phyloP scores from a whole-genome alignment of 1,284 basidiomycete genomes.

The Retiboletus fuscus region DNA sequence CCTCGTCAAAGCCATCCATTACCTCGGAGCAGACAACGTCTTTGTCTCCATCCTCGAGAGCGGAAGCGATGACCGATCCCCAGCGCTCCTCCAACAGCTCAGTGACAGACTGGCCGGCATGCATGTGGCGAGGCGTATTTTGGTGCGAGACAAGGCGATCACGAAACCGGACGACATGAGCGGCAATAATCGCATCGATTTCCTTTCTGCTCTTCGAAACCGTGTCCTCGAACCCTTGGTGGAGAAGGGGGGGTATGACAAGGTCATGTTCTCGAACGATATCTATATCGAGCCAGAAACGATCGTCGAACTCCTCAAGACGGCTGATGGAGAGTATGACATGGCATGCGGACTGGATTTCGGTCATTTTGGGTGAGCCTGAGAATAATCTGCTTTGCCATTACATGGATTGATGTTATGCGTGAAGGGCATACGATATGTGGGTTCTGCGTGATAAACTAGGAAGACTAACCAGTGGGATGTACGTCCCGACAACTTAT shows the following conservation, averaged over 20 bases:
- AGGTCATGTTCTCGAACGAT: slow-evolving; percentile 65
- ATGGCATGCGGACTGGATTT: slow-evolving; percentile 69
- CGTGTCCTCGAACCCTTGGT: slow-evolving; percentile 58
- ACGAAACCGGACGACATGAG: slow-evolving; percentile 25
- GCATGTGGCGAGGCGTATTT: slow-evolving; percentile 33
- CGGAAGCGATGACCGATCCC: slow-evolving; percentile 56
- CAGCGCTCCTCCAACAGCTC: slow-evolving; percentile 29
- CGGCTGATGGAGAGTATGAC: slow-evolving; percentile 61
- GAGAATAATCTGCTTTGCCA: not conserved
- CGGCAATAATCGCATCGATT: slow-evolving; percentile 52
- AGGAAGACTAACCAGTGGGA: slow-evolving; percentile 32
- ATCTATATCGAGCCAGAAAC: slow-evolving; percentile 60
- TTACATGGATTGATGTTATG: slow-evolving; percentile 6
- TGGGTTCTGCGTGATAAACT: slow-evolving; percentile 42
- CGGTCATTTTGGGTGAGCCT: slow-evolving; percentile 50
- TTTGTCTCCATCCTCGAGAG: slow-evolving; percentile 70
- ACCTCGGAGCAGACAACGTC: slow-evolving; percentile 62
- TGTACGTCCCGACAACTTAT: slow-evolving; percentile 21
- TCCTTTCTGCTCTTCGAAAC: slow-evolving; percentile 60
- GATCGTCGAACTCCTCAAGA: slow-evolving; percentile 60
- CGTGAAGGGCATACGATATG: slow-evolving; percentile 39
- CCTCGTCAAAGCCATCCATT: slow-evolving; percentile 52
- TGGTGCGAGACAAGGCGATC: slow-evolving; percentile 27
- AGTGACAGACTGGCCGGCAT: slow-evolving; percentile 28
- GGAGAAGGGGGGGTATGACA: slow-evolving; percentile 54